These are phyloP conservation scores for Jatropha curcas DNA, from an alignment of 345 rosid species.

Conservation along the genomic window DNA sequence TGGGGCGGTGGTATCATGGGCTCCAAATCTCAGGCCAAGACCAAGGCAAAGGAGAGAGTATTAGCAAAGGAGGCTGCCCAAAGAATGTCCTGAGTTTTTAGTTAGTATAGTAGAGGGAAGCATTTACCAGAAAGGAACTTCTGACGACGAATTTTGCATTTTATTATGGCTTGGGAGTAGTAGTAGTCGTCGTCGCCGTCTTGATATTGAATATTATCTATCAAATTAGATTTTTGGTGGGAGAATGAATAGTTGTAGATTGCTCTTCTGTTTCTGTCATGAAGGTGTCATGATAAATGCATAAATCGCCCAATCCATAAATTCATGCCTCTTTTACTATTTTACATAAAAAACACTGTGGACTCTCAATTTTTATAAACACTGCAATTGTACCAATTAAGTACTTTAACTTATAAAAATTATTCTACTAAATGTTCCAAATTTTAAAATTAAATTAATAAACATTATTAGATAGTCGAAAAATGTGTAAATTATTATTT, in stretches of 20 bases:
- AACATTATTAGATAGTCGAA: too few species aligned
- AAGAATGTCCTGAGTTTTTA: conserved; percentile 47
- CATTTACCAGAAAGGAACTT: not conserved
- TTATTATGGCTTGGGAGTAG: not conserved
- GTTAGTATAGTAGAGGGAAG: not conserved
- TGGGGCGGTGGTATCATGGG: conserved; percentile 96
- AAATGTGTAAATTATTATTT: too few species aligned
- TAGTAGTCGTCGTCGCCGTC: not conserved
- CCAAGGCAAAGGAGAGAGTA: conserved; percentile 66
- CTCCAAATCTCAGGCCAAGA: conserved; percentile 78
- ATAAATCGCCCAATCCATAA: too few species aligned
- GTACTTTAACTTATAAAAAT: too few species aligned
- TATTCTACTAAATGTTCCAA: too few species aligned
- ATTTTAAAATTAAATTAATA: too few species aligned
- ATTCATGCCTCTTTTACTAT: too few species aligned
- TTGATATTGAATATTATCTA: not conserved
- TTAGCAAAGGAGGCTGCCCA: conserved; percentile 79
- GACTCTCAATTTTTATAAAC: too few species aligned
- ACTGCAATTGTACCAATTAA: too few species aligned
- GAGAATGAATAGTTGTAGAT: not conserved
- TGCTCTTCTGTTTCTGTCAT: not conserved
- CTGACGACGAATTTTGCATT: not conserved
- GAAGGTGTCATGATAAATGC: not conserved
- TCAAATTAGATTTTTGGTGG: too few species aligned
- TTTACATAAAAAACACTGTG: too few species aligned